These are phyloP conservation scores for Tilletia caries DNA, from an alignment of 1,284 basidiomycete genomes.

Conservation along the genomic window DNA sequence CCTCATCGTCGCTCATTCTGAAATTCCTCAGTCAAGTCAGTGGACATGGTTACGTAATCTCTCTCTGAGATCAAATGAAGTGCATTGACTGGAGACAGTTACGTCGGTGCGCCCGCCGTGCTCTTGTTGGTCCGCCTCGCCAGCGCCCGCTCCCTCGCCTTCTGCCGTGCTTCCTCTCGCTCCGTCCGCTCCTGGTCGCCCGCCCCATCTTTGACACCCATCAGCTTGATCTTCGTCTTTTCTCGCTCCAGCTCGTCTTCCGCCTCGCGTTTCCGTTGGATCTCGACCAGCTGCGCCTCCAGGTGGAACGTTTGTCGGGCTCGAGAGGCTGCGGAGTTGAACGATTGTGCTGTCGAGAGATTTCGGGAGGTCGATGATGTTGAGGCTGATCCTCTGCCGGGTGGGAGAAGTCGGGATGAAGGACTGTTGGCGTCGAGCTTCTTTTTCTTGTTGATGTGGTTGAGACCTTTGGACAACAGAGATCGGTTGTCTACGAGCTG, in stretches of 20 bases:
- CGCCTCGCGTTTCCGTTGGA: constrained; percentile 8
- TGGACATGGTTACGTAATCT: too few species aligned
- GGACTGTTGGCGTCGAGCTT: neutral
- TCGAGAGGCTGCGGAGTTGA: constrained; percentile 10
- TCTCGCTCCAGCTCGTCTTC: constrained; percentile 8
- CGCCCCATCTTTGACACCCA: neutral
- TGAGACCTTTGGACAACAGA: constrained; percentile 83
- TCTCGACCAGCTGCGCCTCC: constrained; percentile 11
- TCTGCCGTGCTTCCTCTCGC: neutral
- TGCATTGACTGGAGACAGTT: too few species aligned
- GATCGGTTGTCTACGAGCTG: constrained; percentile 95
- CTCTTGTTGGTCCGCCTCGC: constrained; percentile 3
- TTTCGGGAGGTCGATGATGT: neutral
- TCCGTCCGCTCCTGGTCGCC: neutral
- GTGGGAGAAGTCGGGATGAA: neutral
- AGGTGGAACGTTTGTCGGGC: constrained; percentile 12
- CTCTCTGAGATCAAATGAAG: too few species aligned
- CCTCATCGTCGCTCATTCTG: too few species aligned
- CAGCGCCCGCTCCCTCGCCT: neutral
- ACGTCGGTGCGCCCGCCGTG: neutral
- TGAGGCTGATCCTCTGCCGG: neutral
- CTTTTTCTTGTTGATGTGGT: constrained; percentile 60
- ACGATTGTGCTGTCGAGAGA: neutral
- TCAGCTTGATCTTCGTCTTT: neutral
- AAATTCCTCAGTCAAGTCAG: too few species aligned